Base-by-base conservation (phyloP, 768 basidiomycete genomes). In the Rubroboletus pulcherrimus region DNA sequence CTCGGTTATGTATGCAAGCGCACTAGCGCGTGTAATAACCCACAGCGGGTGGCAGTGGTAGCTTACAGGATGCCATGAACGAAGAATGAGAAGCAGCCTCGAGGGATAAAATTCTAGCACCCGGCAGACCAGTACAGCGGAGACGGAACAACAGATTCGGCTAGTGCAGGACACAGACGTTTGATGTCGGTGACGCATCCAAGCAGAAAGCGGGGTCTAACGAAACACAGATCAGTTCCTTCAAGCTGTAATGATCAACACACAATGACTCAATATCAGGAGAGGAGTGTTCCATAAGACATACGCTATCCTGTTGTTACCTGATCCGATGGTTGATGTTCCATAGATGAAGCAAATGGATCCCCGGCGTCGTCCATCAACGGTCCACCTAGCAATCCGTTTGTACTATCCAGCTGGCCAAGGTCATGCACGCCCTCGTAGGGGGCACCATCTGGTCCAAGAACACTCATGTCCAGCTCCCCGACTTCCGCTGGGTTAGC, bases 361-460 rank as follows among this genome's bases (percentile, higher is more conserved):
- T 90, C 85, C 1, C 64, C 77, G 15, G 73, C 72, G 48, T 78
- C 71, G 66, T 84, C 83, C 78, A 91, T 82, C 55, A 86, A 65
- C 17, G 79, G 68, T 1, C 81, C 83, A 14, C 82, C 87, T 34
- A 88, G 74, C 24, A 90, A 65, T 11, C 72, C 75, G 61, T 86
- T 82, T 33, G 70, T 68, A 2, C 66, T 58, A 41, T 82, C 81
- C 55, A 90, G 67, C 63, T 87, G 84, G 14, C 79, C 76, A 40
- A 89, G 69, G 59, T 82, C 80, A 55, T 79, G 78, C 15, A 70
- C 71, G 34, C 65, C 69, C 58, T 85, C 86, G 43, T 84, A 78
- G 9, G 76, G 73, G 50, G 85, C 71, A 5, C 82, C 85, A 66
- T 88, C 87, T 4, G 87, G 82, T 14, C 80, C 87, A 35, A 91